Conservation (phyloP, 345 rosid genomes). For the Barbarea vulgaris region DNA sequence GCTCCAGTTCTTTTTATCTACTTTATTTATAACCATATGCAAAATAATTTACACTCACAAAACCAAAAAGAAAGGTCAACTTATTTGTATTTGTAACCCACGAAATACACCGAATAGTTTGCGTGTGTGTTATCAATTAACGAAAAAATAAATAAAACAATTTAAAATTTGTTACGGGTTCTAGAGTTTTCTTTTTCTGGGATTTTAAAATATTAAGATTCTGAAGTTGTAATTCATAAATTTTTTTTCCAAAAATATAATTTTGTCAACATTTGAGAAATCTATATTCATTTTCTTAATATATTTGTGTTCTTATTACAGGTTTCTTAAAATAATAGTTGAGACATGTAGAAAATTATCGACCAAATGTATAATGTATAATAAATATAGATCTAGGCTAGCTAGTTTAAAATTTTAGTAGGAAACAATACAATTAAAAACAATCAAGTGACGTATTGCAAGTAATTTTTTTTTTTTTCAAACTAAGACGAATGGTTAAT, state of each 20-base stretch:
- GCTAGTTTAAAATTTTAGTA: too few species aligned
- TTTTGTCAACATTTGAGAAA: neutral
- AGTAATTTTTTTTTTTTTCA: too few species aligned
- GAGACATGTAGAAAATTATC: neutral
- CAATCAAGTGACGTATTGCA: too few species aligned
- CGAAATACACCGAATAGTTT: neutral
- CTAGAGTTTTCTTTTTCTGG: neutral
- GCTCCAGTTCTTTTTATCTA: neutral
- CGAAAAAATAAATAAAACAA: neutral
- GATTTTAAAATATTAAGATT: neutral
- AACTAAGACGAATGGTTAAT: neutral
- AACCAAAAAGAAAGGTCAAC: too few species aligned
- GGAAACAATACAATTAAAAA: too few species aligned
- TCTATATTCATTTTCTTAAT: neutral
- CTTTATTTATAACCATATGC: conserved; percentile 3
- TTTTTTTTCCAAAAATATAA: neutral
- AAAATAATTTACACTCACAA: neutral
- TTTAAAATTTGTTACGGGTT: neutral
- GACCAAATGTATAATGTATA: neutral
- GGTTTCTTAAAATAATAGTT: neutral
- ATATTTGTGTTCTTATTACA: neutral
- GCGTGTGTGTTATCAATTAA: neutral
- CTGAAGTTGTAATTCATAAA: neutral
- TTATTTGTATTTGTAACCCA: too few species aligned
- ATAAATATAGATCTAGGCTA: neutral